Conservation (phyloP, 306 rosid genomes). For the Cyclanthera cordifolia region DNA sequence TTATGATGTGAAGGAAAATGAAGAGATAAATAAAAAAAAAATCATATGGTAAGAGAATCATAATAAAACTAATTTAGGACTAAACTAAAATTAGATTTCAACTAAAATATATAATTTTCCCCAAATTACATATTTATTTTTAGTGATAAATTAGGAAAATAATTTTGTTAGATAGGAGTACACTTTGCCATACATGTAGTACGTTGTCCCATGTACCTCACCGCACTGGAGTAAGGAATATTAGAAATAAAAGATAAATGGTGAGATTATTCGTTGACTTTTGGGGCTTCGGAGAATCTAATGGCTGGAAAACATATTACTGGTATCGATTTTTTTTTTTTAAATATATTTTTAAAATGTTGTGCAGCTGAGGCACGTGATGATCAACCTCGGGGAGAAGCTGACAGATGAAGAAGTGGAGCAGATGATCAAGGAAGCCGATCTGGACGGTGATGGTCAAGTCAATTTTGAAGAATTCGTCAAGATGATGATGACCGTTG, state of each 20-base stretch:
- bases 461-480: conserved; percentile 85
- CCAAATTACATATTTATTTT: no score
- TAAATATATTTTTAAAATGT: not conserved
- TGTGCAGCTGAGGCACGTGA: conserved; percentile 79
- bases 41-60: no score
- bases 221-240: conserved; percentile 9
- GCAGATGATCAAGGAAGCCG: conserved; percentile 91
- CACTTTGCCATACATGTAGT: not conserved
- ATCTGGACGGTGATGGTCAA: conserved; percentile 93
- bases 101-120: no score
- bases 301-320: not conserved
- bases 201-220: not conserved
- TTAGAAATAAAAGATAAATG: not conserved
- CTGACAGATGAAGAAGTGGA: conserved; percentile 80
- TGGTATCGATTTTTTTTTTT: no score
- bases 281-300: conserved; percentile 20
- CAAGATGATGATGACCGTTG: conserved; percentile 78
- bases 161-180: no score
- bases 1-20: no score
- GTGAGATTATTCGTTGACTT: conserved; percentile 11
- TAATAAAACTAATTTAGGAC: no score
- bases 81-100: no score
- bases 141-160: no score
- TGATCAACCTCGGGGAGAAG: conserved; percentile 86
- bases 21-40: no score